These are phyloP conservation scores for Sphagnum fallax DNA, from an alignment of 228 moss, liverwort and hornwort species.

Conservation along the genomic window DNA sequence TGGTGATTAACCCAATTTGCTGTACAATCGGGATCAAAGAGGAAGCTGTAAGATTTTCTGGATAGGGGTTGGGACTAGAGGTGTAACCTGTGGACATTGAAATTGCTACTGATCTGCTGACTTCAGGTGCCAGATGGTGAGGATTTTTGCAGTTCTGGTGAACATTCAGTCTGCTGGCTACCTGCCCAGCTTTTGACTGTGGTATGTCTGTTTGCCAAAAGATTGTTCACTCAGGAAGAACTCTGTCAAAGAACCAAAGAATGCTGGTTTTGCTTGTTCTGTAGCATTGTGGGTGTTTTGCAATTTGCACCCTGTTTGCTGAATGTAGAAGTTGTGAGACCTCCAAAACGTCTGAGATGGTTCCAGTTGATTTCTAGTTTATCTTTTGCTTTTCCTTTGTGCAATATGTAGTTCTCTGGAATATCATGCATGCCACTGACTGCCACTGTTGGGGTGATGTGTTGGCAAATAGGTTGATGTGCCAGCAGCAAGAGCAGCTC, in stretches of 20 bases:
- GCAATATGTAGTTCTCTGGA: not conserved
- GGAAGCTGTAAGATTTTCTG: no score
- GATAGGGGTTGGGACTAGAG: no score
- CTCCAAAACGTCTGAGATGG: not conserved
- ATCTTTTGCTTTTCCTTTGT: not conserved
- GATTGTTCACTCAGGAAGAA: no score
- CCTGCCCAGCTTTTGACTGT: conserved; percentile 75
- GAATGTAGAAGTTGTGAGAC: not conserved
- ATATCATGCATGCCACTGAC: not conserved
- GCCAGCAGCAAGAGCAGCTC: conserved; percentile 78
- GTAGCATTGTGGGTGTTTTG: not conserved
- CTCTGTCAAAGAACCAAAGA: not conserved
- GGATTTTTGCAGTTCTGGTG: conserved; percentile 18
- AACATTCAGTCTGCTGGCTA: conserved; percentile 79
- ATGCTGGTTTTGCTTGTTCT: not conserved
- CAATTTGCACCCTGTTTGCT: not conserved
- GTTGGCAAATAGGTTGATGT: conserved; percentile 64
- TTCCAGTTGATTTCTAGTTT: not conserved
- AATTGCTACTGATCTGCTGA: not conserved
- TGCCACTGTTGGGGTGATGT: not conserved
- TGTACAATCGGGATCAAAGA: not conserved
- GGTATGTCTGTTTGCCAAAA: conserved; percentile 30
- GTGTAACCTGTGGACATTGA: no score
- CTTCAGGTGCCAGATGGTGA: conserved; percentile 55
- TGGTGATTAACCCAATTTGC: not conserved